Percentiles rank a stretch among this genome's conserved stretches.
Evolutionary conservation across 2,329 filamentous ascomycete species (phyloP).

Genomic region (Lachnellula cervina): DNA sequence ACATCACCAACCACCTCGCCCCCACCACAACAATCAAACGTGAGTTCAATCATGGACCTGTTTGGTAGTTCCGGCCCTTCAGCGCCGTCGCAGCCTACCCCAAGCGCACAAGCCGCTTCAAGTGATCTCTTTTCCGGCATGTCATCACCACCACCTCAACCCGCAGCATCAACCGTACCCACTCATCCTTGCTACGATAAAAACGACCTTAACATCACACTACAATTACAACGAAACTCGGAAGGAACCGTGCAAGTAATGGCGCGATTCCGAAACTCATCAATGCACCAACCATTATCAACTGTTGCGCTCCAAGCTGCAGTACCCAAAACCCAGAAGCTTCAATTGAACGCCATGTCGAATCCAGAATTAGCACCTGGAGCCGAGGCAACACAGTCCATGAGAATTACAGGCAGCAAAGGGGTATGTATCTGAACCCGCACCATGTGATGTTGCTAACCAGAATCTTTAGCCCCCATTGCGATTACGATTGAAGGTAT

Average conservation of each 20-base stretch:
- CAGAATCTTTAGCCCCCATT: conserved; percentile 59
- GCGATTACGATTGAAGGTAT: conserved; percentile 79
- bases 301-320: conserved; percentile 86
- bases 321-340: conserved; percentile 91
- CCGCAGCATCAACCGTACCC: conserved; percentile 40
- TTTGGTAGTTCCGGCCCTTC: conserved; percentile 53
- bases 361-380: conserved; percentile 70
- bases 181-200: conserved; percentile 76
- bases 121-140: conserved; percentile 46
- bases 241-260: conserved; percentile 76
- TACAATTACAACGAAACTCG: conserved; percentile 78
- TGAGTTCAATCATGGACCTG: conserved; percentile 83
- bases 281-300: conserved; percentile 59
- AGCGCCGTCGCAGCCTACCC: conserved; percentile 34
- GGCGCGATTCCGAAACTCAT: conserved; percentile 77
- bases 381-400: conserved; percentile 80
- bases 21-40: conserved; percentile 50
- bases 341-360: conserved; percentile 88
- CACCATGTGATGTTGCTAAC: conserved; percentile 7
- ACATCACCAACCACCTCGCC: conserved; percentile 46
- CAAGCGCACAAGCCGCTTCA: conserved; percentile 41
- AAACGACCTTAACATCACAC: conserved; percentile 74
- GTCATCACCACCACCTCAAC: conserved; percentile 46
- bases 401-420: conserved; percentile 80
- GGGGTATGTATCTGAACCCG: conserved; percentile 54